Conservation (phyloP, 2,329 filamentous ascomycete species). For the Botrytis fragariae region DNA sequence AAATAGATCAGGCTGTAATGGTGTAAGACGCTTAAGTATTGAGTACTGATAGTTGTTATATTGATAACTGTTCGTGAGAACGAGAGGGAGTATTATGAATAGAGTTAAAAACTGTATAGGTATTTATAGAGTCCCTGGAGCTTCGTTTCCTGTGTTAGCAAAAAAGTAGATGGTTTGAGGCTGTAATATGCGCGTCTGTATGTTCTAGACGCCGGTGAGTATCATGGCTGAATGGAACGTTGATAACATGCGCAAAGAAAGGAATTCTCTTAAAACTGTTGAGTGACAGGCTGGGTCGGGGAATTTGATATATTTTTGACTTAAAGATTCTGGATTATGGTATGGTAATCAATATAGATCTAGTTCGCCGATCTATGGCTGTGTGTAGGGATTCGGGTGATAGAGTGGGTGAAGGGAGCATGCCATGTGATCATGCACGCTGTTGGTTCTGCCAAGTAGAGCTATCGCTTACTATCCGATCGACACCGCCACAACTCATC, state of each 20-base stretch:
- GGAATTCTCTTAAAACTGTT: background rate
- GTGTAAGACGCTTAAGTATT: background rate
- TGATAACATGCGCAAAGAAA: background rate
- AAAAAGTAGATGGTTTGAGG: background rate
- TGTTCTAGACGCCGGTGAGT: background rate
- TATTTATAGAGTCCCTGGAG: background rate
- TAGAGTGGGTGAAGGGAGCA: no score
- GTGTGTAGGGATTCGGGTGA: no score
- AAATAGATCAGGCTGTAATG: no score
- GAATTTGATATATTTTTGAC: background rate
- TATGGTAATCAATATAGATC: no score
- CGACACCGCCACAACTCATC: no score
- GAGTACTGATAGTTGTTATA: background rate
- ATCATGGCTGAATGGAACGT: background rate
- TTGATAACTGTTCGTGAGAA: background rate
- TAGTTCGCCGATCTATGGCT: no score
- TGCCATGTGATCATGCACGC: no score
- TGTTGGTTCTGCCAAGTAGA: no score
- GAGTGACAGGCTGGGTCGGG: background rate
- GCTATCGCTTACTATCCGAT: no score
- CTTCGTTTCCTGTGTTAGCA: background rate
- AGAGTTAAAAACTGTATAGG: background rate
- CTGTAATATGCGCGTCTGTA: background rate
- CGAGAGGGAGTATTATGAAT: background rate
- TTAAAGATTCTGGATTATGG: no score